Evolutionary conservation across 2,329 filamentous ascomycete genomes (phyloP), one percentile per base, ranked within the genome.

Genomic region (Ophiostoma sp.): DNA sequence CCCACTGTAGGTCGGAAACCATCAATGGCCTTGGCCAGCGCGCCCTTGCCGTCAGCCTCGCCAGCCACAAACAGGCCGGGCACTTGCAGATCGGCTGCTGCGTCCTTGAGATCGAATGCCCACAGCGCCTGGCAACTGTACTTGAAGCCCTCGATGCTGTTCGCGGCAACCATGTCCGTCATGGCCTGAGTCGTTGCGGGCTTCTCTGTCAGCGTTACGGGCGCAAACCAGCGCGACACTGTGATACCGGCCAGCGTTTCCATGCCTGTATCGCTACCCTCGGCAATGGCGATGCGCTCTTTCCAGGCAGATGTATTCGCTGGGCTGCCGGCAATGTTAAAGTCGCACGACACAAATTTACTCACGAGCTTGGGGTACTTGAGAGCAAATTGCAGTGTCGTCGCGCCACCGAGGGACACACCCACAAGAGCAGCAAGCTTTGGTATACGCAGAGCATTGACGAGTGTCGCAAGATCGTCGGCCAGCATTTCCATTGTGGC

Each of bases 321-420:
- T 0, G 87, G 80, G 69, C 89, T 91, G 0, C 89, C 87, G 5
- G 86, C 83, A 7, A 85, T 84, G 76, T 93, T 94, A 75, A 92
- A 96, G 77, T 95, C 91, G 77, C 91, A 93, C 3, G 88, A 84
- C 36, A 94, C 81, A 76, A 93, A 90, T 6, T 81, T 81, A 1
- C 74, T 76, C 14, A 92, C 78, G 60, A 85, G 82, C 0, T 79
- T 71, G 0, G 90, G 88, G 73, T 91, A 83, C 55, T 82, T 82
- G 66, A 96, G 84, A 0, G 89, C 89, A 66, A 90, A 87, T 75
- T 89, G 88, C 65, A 95, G 83, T 0, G 88, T 83, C 0, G 92
- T 95, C 2, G 89, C 91, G 66, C 92, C 92, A 71, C 92, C 92
- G 76, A 95, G 87, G 47, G 88, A 91, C 3, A 96, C 92, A 27